Evolutionary conservation across 768 basidiomycete species (phyloP).

Genomic region (Ramaria rubella): DNA sequence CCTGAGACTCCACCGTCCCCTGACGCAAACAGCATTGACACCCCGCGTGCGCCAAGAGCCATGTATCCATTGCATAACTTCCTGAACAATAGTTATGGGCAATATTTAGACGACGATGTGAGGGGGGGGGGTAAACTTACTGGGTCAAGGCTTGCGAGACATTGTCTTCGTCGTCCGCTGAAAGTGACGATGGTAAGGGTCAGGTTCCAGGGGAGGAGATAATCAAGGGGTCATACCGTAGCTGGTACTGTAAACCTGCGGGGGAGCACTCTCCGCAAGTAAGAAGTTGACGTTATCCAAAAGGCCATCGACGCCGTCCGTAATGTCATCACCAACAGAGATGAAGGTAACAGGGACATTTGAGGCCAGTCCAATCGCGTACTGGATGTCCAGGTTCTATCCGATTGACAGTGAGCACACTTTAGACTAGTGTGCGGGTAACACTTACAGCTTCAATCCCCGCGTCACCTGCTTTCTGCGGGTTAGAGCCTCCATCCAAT

Average conservation of each 20-base stretch:
- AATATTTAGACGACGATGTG: neutral
- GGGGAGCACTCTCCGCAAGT: slow-evolving; percentile 17
- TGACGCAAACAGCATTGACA: slow-evolving; percentile 15
- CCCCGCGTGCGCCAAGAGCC: slow-evolving; percentile 20
- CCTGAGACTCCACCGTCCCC: slow-evolving; percentile 18
- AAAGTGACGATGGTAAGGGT: too few species aligned
- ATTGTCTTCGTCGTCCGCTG: too few species aligned
- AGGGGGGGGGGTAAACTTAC: too few species aligned
- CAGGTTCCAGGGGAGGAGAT: too few species aligned
- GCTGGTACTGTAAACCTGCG: slow-evolving; percentile 23
- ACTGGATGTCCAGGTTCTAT: slow-evolving; percentile 9
- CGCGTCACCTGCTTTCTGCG: slow-evolving; percentile 18
- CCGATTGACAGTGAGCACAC: neutral
- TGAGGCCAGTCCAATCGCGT: slow-evolving; percentile 5
- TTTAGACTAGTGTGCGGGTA: neutral
- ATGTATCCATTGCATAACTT: slow-evolving; percentile 22
- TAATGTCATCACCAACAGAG: slow-evolving; percentile 4
- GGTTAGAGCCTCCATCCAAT: slow-evolving; percentile 25
- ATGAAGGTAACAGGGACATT: slow-evolving; percentile 8
- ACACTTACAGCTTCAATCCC: slow-evolving; percentile 25
- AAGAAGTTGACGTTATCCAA: slow-evolving; percentile 26
- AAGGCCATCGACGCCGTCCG: slow-evolving; percentile 25
- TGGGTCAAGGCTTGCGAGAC: too few species aligned
- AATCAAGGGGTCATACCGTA: slow-evolving; percentile 24
- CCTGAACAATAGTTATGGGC: neutral